Base-by-base conservation (phyloP, 2,329 filamentous ascomycete genomes). In the Talaromyces sp. region DNA sequence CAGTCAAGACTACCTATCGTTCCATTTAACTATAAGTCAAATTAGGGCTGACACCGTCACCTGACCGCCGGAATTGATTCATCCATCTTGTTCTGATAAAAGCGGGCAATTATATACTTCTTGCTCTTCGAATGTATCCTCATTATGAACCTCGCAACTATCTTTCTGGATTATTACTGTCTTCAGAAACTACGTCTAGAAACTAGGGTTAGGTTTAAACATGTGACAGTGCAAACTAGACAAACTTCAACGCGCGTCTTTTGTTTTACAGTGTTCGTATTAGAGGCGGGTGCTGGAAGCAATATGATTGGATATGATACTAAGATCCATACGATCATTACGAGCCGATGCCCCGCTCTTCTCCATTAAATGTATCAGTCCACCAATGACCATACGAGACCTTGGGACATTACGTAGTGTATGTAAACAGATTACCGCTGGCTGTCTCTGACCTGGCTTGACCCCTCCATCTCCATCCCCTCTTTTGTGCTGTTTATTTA, bases 351-450 rank as follows among this genome's bases (percentile, higher is more conserved):
- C 34, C 58, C 43, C 58, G 27, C 58, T 13, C 1, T 36, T 13
- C 13, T 17, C 58, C 59, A 38, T 31, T 22, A 5, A 5, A 3
- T 1, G 1, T 17, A 17, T 6, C 2, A 51, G 3, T 3, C 13
- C 2, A 29, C 49, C 49, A 53, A n/a, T 53, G 15, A 6, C 2
- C 11, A 31, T 10, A 5, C 27, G 31, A 3, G 3, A 53, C 11
- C 7, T 11, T 4, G 49, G 17, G 11, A 5, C 49, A 56, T 56
- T 56, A 56, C 53, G 53, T 56, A 54, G 51, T 56, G 31, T 56
- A 38, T 56, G 51, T 54, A 54, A 54, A 34, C 10, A 34, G 51
- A 54, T 54, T 54, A 54, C 51, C 51, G 49, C 49, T 53, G 25
- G 27, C 51, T 34, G 51, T 17, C 29, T 5, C 27, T 49, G 25